These are phyloP conservation scores for Metschnikowia chrysomelidarum DNA, from an alignment of 805 yeast species.

Conservation along the genomic window DNA sequence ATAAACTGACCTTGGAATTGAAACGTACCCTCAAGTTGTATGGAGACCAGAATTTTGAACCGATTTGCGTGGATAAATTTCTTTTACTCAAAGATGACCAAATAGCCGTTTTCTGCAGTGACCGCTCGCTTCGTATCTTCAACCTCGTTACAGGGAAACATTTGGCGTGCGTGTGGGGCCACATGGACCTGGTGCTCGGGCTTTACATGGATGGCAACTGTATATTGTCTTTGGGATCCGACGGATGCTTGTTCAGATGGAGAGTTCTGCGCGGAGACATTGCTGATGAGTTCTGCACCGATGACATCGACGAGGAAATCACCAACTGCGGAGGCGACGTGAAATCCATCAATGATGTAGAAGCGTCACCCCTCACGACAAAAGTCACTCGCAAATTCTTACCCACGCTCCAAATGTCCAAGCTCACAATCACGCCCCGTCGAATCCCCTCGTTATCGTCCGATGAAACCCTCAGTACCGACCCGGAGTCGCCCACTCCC, in stretches of 20 bases:
- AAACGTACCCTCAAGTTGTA: conserved; percentile 40
- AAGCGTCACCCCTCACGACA: conserved; percentile 20
- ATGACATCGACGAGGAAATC: not conserved
- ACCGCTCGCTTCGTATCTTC: conserved; percentile 55
- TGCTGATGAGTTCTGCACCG: conserved; percentile 8
- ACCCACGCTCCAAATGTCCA: conserved; percentile 16
- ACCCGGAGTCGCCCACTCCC: conserved; percentile 22
- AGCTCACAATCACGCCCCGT: conserved; percentile 9
- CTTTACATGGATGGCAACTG: conserved; percentile 27
- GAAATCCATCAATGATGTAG: not conserved
- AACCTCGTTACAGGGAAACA: conserved; percentile 45
- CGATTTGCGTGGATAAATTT: conserved; percentile 45
- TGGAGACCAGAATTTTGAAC: conserved; percentile 38
- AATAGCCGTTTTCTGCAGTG: conserved; percentile 48
- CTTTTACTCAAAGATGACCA: conserved; percentile 25
- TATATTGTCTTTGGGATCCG: conserved; percentile 46
- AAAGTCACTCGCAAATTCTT: conserved; percentile 36
- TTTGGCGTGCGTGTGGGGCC: conserved; percentile 55
- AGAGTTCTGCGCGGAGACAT: no score
- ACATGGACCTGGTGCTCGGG: conserved; percentile 46
- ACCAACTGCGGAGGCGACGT: no score
- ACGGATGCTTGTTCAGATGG: conserved; percentile 59
- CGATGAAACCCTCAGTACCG: conserved; percentile 1
- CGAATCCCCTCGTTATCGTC: conserved; percentile 9
- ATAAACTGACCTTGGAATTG: conserved; percentile 32